These are phyloP conservation scores for Athelia psychrophila DNA, from an alignment of 1,284 basidiomycete species.

Conservation along the genomic window DNA sequence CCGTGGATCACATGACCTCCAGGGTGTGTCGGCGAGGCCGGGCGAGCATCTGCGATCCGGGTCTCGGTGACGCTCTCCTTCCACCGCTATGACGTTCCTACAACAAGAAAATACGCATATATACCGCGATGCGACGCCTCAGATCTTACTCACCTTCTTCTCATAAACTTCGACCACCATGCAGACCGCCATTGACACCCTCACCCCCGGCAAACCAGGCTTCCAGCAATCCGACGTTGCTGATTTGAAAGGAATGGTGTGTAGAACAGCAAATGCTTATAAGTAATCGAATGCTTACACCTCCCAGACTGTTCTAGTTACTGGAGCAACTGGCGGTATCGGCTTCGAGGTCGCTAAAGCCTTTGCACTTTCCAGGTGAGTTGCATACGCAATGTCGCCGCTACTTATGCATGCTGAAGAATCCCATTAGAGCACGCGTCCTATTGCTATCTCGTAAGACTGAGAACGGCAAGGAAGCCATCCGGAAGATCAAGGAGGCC, in stretches of 20 bases:
- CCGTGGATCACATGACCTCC: too few relatives aligned
- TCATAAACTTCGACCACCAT: too few relatives aligned
- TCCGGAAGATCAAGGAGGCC: constrained; percentile 30
- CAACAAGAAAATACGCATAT: too few relatives aligned
- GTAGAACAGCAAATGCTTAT: neutral
- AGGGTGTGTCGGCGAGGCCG: too few relatives aligned
- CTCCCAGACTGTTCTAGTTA: constrained; percentile 35
- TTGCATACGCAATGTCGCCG: too few relatives aligned
- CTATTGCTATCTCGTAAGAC: constrained; percentile 36
- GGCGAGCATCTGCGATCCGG: too few relatives aligned
- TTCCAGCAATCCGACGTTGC: constrained; percentile 3
- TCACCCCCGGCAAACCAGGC: constrained; percentile 1
- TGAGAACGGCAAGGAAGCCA: constrained; percentile 37
- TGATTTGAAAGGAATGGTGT: constrained; percentile 9
- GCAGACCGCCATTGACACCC: neutral
- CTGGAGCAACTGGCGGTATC: constrained; percentile 39
- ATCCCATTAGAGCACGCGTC: constrained; percentile 30
- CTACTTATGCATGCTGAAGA: too few relatives aligned
- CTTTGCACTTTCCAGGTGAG: constrained; percentile 18
- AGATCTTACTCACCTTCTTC: too few relatives aligned
- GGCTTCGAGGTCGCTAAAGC: constrained; percentile 38
- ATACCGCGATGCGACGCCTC: too few relatives aligned
- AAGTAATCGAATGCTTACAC: neutral
- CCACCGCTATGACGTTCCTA: too few relatives aligned
- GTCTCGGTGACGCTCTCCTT: too few relatives aligned